A percentile compares a stretch with the other conserved stretches of the same genome.
These are phyloP conservation scores for Strobilomyces dryophilus DNA, from an alignment of 768 basidiomycete genomes.

Conservation along the genomic window DNA sequence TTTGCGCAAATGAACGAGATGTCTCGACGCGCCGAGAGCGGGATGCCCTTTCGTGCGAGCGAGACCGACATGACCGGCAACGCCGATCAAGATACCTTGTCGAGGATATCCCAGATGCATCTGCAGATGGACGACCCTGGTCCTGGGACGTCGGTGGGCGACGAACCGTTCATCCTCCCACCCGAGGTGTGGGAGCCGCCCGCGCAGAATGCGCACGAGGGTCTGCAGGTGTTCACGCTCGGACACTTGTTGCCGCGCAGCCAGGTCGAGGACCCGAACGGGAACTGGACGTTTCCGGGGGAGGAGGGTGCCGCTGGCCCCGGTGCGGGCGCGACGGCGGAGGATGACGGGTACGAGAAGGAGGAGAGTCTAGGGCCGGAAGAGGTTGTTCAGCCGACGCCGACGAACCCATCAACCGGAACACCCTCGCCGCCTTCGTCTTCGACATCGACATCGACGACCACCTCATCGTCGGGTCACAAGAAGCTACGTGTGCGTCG, in stretches of 20 bases:
- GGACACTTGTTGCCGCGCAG: constrained; percentile 68
- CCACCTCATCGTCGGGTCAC: constrained; percentile 4
- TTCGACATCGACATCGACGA: background rate
- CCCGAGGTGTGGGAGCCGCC: constrained; percentile 26
- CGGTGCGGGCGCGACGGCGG: constrained; percentile 9
- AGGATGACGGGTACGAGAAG: constrained; percentile 22
- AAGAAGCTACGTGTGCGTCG: constrained; percentile 65
- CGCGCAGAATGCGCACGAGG: constrained; percentile 45
- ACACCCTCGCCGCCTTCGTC: constrained; percentile 16
- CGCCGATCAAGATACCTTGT: constrained; percentile 42
- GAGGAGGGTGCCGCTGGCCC: constrained; percentile 16
- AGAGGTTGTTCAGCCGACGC: constrained; percentile 41
- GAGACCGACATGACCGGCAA: constrained; percentile 8
- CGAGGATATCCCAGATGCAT: constrained; percentile 47
- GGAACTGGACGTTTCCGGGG: constrained; percentile 58
- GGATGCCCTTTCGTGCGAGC: constrained; percentile 25
- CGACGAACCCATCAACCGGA: constrained; percentile 18
- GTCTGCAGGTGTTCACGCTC: constrained; percentile 76
- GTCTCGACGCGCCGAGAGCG: constrained; percentile 55
- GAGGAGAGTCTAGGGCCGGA: constrained; percentile 30
- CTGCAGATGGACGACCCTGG: constrained; percentile 36
- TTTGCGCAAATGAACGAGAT: constrained; percentile 79
- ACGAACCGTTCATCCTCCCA: constrained; percentile 28
- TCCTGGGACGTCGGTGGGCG: constrained; percentile 23
- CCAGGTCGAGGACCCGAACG: constrained; percentile 46